These are phyloP conservation scores for Aspergillus ustus DNA, from an alignment of 2,329 filamentous ascomycete species.

Conservation along the genomic window DNA sequence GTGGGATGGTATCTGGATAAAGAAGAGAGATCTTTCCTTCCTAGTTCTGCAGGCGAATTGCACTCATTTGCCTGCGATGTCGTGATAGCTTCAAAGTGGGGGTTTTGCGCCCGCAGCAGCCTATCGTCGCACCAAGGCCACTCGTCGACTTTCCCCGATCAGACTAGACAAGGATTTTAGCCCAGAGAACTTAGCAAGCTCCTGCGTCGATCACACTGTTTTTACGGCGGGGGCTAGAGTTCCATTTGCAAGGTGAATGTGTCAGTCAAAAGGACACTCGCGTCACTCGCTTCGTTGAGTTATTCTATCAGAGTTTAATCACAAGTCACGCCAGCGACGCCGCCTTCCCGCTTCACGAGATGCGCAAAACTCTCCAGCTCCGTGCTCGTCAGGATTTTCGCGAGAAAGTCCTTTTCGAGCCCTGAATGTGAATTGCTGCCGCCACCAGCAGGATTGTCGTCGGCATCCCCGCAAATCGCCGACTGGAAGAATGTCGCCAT, in stretches of 20 bases:
- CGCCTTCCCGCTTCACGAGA: not conserved
- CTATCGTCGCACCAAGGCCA: not conserved
- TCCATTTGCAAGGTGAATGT: not conserved
- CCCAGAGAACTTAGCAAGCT: not conserved
- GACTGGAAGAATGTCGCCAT: constrained; percentile 15
- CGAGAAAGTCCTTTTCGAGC: not conserved
- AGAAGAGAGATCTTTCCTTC: no score
- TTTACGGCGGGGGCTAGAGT: not conserved
- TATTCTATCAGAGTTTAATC: not conserved
- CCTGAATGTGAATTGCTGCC: not conserved
- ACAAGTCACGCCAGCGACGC: not conserved
- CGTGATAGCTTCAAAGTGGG: constrained; percentile 18
- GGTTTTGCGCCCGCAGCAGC: not conserved
- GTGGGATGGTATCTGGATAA: not conserved
- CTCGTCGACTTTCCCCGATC: not conserved
- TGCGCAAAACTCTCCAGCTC: not conserved
- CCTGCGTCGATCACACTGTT: not conserved
- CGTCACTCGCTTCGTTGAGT: not conserved
- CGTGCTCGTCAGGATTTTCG: not conserved
- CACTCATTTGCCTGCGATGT: constrained; percentile 11
- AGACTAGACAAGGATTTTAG: not conserved
- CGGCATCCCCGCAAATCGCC: constrained; percentile 6
- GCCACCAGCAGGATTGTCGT: not conserved
- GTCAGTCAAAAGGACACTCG: not conserved
- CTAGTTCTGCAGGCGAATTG: not conserved